Evolutionary conservation across 2,329 filamentous ascomycete genomes (phyloP).

Genomic region (Fusarium decemcellulare): DNA sequence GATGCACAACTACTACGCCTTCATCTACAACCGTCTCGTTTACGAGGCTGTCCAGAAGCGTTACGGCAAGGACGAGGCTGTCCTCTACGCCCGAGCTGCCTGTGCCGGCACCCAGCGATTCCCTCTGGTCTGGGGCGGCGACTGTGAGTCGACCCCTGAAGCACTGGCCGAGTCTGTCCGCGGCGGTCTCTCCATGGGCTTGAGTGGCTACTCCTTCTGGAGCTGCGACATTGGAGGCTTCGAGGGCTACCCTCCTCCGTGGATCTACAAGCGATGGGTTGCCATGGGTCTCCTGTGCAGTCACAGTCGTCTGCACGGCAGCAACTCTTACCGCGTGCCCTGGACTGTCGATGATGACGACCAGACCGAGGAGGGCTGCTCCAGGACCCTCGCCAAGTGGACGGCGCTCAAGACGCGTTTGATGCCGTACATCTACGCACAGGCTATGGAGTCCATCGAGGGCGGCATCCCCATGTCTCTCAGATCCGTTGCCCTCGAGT

Average conservation of each 20-base stretch:
- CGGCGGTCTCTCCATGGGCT: constrained; percentile 73
- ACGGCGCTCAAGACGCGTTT: constrained; percentile 65
- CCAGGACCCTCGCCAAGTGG: constrained; percentile 62
- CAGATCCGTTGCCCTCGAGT: constrained; percentile 77
- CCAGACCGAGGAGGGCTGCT: constrained; percentile 67
- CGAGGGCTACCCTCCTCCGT: constrained; percentile 75
- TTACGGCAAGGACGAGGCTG: constrained; percentile 67
- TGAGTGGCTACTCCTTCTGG: constrained; percentile 78
- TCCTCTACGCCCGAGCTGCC: constrained; percentile 77
- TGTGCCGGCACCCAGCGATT: constrained; percentile 79
- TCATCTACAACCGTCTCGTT: constrained; percentile 79
- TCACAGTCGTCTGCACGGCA: constrained; percentile 80
- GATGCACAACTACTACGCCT: constrained; percentile 87
- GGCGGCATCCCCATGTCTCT: constrained; percentile 74
- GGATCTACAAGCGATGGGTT: constrained; percentile 84
- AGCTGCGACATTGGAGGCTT: constrained; percentile 81
- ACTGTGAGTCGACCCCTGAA: constrained; percentile 81
- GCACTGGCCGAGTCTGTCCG: constrained; percentile 80
- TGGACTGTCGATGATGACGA: constrained; percentile 80
- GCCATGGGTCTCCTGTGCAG: constrained; percentile 81
- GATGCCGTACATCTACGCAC: constrained; percentile 66
- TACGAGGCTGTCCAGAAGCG: constrained; percentile 74
- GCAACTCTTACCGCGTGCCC: constrained; percentile 79
- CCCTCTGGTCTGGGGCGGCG: constrained; percentile 80
- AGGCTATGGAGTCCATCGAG: constrained; percentile 57